phyloP scores from a whole-genome alignment of 179 eudicot species.

The Actinidia arguta region DNA sequence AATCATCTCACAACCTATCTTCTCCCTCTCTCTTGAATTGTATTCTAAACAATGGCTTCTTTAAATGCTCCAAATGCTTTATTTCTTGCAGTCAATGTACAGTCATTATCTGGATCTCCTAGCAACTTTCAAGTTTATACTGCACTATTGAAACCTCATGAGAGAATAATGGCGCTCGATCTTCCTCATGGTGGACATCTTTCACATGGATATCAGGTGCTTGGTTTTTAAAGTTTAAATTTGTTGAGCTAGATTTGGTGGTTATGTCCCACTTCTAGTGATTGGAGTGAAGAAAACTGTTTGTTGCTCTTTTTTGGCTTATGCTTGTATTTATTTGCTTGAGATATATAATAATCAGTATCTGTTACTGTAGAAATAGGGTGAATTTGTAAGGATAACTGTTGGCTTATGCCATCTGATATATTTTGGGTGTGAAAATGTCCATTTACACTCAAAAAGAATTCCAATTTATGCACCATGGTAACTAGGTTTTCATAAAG shows the following conservation, averaged over 20 bases:
- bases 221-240: neutral
- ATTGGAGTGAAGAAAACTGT: neutral
- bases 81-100: slow-evolving; percentile 83
- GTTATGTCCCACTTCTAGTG: neutral
- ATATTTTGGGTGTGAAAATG: neutral
- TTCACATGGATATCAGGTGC: slow-evolving; percentile 99
- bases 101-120: slow-evolving; percentile 96
- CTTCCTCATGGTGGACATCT: slow-evolving; percentile 99
- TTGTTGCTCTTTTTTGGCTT: slow-evolving; percentile 7
- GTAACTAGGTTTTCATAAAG: neutral
- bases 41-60: neutral
- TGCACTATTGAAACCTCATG: slow-evolving; percentile 94
- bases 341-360: too few relatives aligned
- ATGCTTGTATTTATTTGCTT: neutral
- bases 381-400: neutral
- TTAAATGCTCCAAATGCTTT: neutral
- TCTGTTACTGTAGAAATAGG: neutral
- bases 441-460: neutral
- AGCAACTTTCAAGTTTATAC: slow-evolving; percentile 96
- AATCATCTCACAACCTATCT: neutral
- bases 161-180: slow-evolving; percentile 99
- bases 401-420: neutral
- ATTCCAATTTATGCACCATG: neutral
- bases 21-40: neutral
- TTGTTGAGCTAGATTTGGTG: neutral